These are phyloP conservation scores for Phytophthora pinifolia DNA, from an alignment of 352 stramenopile genomes.

Conservation along the genomic window DNA sequence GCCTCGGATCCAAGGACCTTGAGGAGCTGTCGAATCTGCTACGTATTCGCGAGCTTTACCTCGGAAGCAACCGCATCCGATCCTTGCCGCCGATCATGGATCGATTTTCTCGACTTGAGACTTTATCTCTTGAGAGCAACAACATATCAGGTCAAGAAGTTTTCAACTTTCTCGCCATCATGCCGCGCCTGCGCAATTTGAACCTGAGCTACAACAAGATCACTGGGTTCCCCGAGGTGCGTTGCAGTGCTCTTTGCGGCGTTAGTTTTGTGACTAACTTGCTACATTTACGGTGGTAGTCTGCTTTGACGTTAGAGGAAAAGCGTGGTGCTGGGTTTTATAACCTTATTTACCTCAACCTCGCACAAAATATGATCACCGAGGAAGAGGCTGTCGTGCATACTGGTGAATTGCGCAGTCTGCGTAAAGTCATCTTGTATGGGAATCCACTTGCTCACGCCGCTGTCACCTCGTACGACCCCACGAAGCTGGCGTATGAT, in stretches of 20 bases:
- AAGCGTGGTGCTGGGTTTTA: slow-evolving; percentile 68
- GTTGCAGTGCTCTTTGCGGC: background rate
- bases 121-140: slow-evolving; percentile 79
- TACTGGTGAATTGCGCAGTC: slow-evolving; percentile 48
- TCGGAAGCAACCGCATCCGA: slow-evolving; percentile 72
- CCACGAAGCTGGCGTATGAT: slow-evolving; percentile 68
- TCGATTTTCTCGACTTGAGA: slow-evolving; percentile 71
- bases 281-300: slow-evolving; percentile 16
- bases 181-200: slow-evolving; percentile 66
- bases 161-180: slow-evolving; percentile 70
- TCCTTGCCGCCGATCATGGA: slow-evolving; percentile 77
- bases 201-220: slow-evolving; percentile 86
- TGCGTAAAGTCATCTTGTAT: slow-evolving; percentile 75
- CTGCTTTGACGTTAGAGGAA: slow-evolving; percentile 52
- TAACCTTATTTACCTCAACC: slow-evolving; percentile 70
- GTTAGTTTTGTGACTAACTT: background rate
- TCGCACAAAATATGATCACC: slow-evolving; percentile 67
- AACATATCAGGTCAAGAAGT: slow-evolving; percentile 61
- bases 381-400: slow-evolving; percentile 51
- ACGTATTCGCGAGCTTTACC: slow-evolving; percentile 76
- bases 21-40: slow-evolving; percentile 73
- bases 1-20: slow-evolving; percentile 54
- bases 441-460: slow-evolving; percentile 68
- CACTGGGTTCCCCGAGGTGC: slow-evolving; percentile 65
- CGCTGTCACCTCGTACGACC: slow-evolving; percentile 63